These are phyloP conservation scores for Beauveria sp. DNA, from an alignment of 2,329 filamentous ascomycete species.

Conservation along the genomic window DNA sequence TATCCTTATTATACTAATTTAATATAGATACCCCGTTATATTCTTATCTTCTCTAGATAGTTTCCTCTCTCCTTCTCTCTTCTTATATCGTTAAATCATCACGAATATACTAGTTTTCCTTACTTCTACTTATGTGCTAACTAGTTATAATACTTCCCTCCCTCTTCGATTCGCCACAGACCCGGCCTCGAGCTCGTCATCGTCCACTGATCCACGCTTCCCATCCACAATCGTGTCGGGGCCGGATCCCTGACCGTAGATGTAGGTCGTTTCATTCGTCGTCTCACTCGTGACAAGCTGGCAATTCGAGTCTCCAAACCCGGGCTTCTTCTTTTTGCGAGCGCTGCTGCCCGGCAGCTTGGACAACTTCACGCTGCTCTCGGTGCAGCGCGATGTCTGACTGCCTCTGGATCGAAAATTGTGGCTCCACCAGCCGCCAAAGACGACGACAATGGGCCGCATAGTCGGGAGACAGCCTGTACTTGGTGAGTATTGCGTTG, in stretches of 20 bases:
- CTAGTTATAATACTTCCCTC: too few relatives aligned
- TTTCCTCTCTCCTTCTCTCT: too few relatives aligned
- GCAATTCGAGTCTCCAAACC: background rate
- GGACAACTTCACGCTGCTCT: background rate
- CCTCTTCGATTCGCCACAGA: too few relatives aligned
- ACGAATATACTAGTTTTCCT: too few relatives aligned
- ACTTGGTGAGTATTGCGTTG: background rate
- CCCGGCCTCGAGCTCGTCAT: background rate
- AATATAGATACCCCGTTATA: too few relatives aligned
- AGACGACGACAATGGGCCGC: background rate
- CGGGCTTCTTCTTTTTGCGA: background rate
- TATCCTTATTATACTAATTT: too few relatives aligned
- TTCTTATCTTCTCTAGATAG: too few relatives aligned
- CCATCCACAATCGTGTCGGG: background rate
- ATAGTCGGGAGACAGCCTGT: background rate
- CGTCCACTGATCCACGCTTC: background rate
- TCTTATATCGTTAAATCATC: too few relatives aligned
- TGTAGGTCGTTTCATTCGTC: background rate
- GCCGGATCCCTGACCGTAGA: background rate
- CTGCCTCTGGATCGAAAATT: slow-evolving; percentile 1
- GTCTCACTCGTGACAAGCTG: background rate
- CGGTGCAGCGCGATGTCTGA: background rate
- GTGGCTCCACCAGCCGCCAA: slow-evolving; percentile 8
- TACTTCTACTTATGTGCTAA: too few relatives aligned
- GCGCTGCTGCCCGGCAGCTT: background rate